Percentiles rank a stretch among this genome's conserved stretches.
These are phyloP conservation scores for Arthrinium phaeospermum DNA, from an alignment of 2,329 filamentous ascomycete species.

Conservation along the genomic window DNA sequence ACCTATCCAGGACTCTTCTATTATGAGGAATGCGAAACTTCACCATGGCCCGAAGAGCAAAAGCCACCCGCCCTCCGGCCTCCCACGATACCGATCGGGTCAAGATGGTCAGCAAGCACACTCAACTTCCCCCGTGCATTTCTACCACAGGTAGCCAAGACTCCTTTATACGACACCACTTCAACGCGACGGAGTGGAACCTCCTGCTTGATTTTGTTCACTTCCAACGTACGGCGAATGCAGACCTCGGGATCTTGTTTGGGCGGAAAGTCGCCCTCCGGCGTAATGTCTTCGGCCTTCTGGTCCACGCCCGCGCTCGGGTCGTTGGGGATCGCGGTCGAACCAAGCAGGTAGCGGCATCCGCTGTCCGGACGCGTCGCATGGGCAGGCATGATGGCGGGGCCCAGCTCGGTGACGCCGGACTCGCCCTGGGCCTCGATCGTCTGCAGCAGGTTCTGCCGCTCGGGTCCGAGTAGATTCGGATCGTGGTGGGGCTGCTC, in stretches of 20 bases:
- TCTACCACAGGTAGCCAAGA: no score
- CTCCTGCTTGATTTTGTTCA: neutral
- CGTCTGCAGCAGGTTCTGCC: neutral
- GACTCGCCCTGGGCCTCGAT: neutral
- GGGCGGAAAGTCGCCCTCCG: neutral
- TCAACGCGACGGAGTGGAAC: neutral
- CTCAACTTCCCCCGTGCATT: no score
- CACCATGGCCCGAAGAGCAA: no score
- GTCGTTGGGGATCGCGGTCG: neutral
- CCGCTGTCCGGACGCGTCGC: neutral
- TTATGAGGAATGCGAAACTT: no score
- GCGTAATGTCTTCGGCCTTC: no score
- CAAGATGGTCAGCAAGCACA: no score
- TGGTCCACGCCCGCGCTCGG: no score
- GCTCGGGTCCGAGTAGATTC: neutral
- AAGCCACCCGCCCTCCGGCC: no score
- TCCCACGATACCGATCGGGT: no score
- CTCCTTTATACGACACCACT: neutral
- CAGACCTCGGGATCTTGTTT: neutral
- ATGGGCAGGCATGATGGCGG: neutral
- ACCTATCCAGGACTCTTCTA: no score
- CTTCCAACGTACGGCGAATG: no score
- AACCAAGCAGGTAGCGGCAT: neutral
- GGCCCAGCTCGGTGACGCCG: neutral
- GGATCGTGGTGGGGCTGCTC: neutral